These are phyloP conservation scores for Saccharomycopsis hybrid DNA, from an alignment of 1,139 yeast species.

Conservation along the genomic window DNA sequence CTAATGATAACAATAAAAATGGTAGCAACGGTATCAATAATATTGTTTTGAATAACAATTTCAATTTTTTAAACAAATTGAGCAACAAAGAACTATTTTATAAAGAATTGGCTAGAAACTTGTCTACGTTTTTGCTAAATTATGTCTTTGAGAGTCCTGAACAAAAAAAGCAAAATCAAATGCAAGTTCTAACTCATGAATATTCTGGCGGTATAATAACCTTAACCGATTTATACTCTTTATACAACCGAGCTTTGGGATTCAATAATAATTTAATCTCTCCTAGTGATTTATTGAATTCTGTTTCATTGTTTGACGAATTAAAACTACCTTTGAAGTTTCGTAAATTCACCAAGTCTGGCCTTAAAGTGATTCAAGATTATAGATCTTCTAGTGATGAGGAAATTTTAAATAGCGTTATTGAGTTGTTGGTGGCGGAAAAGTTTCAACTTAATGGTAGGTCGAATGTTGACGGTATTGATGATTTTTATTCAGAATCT, in stretches of 20 bases:
- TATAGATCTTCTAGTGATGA: conserved; percentile 30
- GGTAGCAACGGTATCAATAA: too few relatives aligned
- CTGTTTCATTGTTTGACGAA: conserved; percentile 41
- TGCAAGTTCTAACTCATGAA: too few relatives aligned
- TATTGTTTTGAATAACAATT: conserved; percentile 19
- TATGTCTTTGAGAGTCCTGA: conserved; percentile 16
- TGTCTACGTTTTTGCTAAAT: conserved; percentile 13
- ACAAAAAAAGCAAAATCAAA: too few relatives aligned
- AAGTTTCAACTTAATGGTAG: conserved; percentile 26
- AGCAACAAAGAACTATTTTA: conserved; percentile 33
- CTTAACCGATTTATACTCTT: conserved; percentile 51
- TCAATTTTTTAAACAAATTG: conserved; percentile 20
- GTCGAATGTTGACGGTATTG: conserved; percentile 24
- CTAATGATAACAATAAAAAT: too few relatives aligned
- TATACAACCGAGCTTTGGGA: conserved; percentile 51
- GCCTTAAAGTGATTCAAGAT: conserved; percentile 42
- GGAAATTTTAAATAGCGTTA: conserved; percentile 30
- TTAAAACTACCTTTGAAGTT: conserved; percentile 41
- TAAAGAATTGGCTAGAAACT: conserved; percentile 34
- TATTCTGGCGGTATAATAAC: conserved; percentile 48
- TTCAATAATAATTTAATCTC: conserved; percentile 53
- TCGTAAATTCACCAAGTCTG: conserved; percentile 33
- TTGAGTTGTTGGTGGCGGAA: conserved; percentile 28
- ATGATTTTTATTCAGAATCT: conserved; percentile 22
- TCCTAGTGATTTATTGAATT: conserved; percentile 48